Base-by-base conservation (phyloP, 345 rosid genomes). In the Ceriops zippeliana region DNA sequence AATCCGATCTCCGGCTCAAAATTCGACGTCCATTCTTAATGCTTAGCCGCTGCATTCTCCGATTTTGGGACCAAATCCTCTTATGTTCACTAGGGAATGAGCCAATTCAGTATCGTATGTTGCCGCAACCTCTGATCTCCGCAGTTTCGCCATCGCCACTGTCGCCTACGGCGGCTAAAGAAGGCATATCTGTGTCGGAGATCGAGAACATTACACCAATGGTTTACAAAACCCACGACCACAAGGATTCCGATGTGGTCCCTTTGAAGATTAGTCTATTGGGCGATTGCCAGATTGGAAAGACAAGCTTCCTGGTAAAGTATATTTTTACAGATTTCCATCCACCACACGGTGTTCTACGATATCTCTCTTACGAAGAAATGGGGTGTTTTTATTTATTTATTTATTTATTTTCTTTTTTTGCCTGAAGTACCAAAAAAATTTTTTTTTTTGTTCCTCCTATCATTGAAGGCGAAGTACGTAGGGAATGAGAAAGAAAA, bases 261-360 rank as follows among this genome's bases (percentile, higher is more conserved):
- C 63, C 90, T 6, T 73, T 93, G 76, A 93, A 93, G 84, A 93
- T 93, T 70, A 83, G 90, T 38, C 90, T 91, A 65, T 54, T 93
- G 71, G 96, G 98, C 19, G 97, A 93, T 81, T 78, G 83, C 62
- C 80, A 79, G 4, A 86, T 80, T 64, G 97, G 97, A 34, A 91
- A 93, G 70, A 85, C 96, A 6, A 86, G 92, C 74, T 93, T 93
- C 70, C 67, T 86, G 91, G 98, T 90, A 51, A 51, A 68, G 74
- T 67, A 52, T 34, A 8, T 47, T 5, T 17, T 3, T 7, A 5
- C 37, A 42, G 49, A 38, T 38, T 38, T 38, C 16, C 47, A 38
- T 38, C 16, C 47, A 38, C 42, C 42, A 28, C 34, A 38, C 13
- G 47, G 10, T 38, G 47, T 38, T 38, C 47, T 38, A 38, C 15